A percentile compares a stretch with the other conserved stretches of the same genome.
Evolutionary conservation across 306 rosid genomes (phyloP).

Genomic region (Malus sieversii): DNA sequence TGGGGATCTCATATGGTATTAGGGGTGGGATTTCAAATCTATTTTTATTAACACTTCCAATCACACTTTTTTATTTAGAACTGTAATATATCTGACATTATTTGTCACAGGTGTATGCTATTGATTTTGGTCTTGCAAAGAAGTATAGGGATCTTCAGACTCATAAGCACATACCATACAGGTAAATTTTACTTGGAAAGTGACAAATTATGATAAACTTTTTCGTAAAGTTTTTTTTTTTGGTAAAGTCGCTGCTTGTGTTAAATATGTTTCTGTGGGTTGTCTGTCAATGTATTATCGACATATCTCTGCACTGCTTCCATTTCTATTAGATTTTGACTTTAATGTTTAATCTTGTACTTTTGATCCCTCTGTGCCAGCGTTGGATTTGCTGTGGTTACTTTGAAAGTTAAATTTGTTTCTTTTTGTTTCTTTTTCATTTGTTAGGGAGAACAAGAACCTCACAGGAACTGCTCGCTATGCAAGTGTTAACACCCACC

Average conservation of each 20-base stretch:
- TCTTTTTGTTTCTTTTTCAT: background rate
- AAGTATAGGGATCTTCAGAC: constrained; percentile 96
- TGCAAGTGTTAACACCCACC: constrained; percentile 98
- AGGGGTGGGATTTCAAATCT: background rate
- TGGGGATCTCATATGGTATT: background rate
- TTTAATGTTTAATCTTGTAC: background rate
- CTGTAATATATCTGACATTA: background rate
- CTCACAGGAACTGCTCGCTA: constrained; percentile 99
- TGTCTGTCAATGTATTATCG: background rate
- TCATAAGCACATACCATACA: constrained; percentile 96
- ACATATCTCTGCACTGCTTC: background rate
- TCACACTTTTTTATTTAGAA: background rate
- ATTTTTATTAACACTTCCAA: background rate
- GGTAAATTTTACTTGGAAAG: constrained; percentile 39
- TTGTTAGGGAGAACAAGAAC: constrained; percentile 86
- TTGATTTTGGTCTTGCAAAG: constrained; percentile 97
- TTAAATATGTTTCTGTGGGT: background rate
- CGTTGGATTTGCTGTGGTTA: background rate
- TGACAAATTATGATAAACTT: background rate
- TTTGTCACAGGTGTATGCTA: constrained; percentile 67
- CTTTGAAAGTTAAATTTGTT: background rate
- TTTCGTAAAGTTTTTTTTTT: no score
- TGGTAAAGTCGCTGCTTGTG: background rate
- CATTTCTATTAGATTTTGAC: background rate
- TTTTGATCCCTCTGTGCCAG: background rate